Percentiles rank a stretch among this genome's conserved stretches.
These are phyloP conservation scores for Neocatenulostroma microsporum DNA, from an alignment of 2,329 filamentous ascomycete species.

Conservation along the genomic window DNA sequence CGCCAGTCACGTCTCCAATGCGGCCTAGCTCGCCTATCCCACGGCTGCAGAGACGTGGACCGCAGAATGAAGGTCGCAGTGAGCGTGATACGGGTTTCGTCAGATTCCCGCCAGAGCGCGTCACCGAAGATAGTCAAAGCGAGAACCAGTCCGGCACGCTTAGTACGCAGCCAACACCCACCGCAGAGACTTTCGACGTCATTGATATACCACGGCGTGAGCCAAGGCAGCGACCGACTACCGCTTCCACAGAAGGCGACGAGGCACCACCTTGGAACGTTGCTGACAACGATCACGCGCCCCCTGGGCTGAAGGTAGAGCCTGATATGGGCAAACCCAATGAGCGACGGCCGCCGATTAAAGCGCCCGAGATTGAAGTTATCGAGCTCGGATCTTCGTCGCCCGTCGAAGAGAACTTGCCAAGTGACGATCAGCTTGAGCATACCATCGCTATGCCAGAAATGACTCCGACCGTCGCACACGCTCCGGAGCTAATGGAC, in stretches of 20 bases:
- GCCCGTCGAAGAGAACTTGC: neutral
- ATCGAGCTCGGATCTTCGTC: constrained; percentile 13
- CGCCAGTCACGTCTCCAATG: too few relatives aligned
- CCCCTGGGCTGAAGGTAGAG: too few relatives aligned
- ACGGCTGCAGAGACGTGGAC: neutral
- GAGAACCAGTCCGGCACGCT: neutral
- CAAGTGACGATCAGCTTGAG: too few relatives aligned
- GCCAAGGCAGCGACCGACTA: too few relatives aligned
- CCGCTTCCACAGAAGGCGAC: too few relatives aligned
- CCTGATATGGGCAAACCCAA: too few relatives aligned
- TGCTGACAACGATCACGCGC: too few relatives aligned
- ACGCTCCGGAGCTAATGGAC: neutral
- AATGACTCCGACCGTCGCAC: too few relatives aligned
- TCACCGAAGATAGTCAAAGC: constrained; percentile 4
- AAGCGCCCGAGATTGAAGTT: constrained; percentile 4
- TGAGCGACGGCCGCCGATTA: neutral
- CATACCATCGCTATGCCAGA: too few relatives aligned
- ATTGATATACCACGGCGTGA: too few relatives aligned
- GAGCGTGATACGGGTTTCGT: neutral
- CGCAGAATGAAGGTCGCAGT: neutral
- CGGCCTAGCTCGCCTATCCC: neutral
- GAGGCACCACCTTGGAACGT: too few relatives aligned
- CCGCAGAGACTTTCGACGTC: neutral
- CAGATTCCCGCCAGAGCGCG: constrained; percentile 2
- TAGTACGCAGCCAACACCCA: constrained; percentile 2